Base-by-base conservation (phyloP, 306 rosid species). In the Prunus mongolica region DNA sequence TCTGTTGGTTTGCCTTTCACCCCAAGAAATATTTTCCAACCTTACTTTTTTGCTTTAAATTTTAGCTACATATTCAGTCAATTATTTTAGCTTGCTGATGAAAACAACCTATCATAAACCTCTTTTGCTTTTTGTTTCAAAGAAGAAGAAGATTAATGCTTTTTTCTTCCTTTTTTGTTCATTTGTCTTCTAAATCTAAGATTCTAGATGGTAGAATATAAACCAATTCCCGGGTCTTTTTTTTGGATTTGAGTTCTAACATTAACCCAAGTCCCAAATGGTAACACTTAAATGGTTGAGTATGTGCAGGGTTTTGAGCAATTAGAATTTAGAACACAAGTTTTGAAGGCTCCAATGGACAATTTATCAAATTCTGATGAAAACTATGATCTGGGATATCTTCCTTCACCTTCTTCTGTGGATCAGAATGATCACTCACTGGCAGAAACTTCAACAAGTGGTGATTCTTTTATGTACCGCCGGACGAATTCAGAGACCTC, bases 401-500 rank as follows among this genome's bases (percentile, higher is more conserved):
- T 81, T 12, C 92, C 89, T 65, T 87, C 93, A 38, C 76, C 79
- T 49, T 91, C 92, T 82, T 94, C 97, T 60, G 74, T 88, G 73
- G 94, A 91, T 82, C 96, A 87, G 46, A 89, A 82, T 71, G 96
- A 25, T 27, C 38, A 24, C 27, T 90, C 96, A 45, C 68, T 86
- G 67, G 71, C 78, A 28, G 94, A 87, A 68, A 88, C 93, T 30
- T 93, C 92, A 14, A 84, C 93, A 25, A 96, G 97, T 41, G 86
- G 86, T 18, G 90, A 81, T 45, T 93, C 96, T 13, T 89, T 74
- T n/a, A 83, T 84, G 7, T 87, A 84, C 70, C 88, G 77, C 76
- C 69, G 93, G 79, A 85, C 89, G 41, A 87, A 79, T 75, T 95
- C 98, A 0, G 93, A 89, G 80, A 82, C 84, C 64, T 92, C 99